Conservation (phyloP, 1,284 basidiomycete genomes). For the Agaricales sp. region DNA sequence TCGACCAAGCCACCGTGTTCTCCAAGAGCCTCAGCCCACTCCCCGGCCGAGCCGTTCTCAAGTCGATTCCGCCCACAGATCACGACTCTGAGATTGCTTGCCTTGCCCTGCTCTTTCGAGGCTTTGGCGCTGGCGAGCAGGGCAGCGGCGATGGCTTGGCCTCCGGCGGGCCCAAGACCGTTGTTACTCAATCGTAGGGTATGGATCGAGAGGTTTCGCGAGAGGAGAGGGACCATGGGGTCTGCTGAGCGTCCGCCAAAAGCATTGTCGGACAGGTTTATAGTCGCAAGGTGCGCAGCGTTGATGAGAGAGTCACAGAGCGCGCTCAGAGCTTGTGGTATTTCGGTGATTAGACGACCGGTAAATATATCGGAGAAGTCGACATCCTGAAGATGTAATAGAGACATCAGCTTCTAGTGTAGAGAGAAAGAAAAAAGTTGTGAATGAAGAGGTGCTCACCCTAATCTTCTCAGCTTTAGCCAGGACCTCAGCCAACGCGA, state of each 20-base stretch:
- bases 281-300: slow-evolving; percentile 74
- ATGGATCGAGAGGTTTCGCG: slow-evolving; percentile 69
- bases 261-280: slow-evolving; percentile 94
- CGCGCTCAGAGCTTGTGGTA: slow-evolving; percentile 82
- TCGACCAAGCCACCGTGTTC: slow-evolving; percentile 77
- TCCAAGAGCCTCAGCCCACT: slow-evolving; percentile 85
- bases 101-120: slow-evolving; percentile 55
- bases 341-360: slow-evolving; percentile 91
- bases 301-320: slow-evolving; percentile 83
- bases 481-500: slow-evolving; percentile 78
- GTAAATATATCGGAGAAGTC: slow-evolving; percentile 99
- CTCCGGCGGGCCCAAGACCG: slow-evolving; percentile 91
- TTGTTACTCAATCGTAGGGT: slow-evolving; percentile 95
- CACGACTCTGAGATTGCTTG: slow-evolving; percentile 68
- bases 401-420: slow-evolving; percentile 8
- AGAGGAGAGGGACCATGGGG: slow-evolving; percentile 87
- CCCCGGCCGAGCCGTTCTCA: slow-evolving; percentile 80
- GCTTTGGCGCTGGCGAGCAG: slow-evolving; percentile 70
- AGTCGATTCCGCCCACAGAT: slow-evolving; percentile 93
- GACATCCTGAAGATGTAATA: slow-evolving; percentile 59
- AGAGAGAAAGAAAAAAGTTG: slow-evolving; percentile 4
- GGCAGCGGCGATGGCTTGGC: slow-evolving; percentile 79
- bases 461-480: slow-evolving; percentile 62
- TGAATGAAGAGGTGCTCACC: slow-evolving; percentile 32
- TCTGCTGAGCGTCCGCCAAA: slow-evolving; percentile 95